Evolutionary conservation across 1,284 basidiomycete species (phyloP).

Genomic region (Irpex sp.): DNA sequence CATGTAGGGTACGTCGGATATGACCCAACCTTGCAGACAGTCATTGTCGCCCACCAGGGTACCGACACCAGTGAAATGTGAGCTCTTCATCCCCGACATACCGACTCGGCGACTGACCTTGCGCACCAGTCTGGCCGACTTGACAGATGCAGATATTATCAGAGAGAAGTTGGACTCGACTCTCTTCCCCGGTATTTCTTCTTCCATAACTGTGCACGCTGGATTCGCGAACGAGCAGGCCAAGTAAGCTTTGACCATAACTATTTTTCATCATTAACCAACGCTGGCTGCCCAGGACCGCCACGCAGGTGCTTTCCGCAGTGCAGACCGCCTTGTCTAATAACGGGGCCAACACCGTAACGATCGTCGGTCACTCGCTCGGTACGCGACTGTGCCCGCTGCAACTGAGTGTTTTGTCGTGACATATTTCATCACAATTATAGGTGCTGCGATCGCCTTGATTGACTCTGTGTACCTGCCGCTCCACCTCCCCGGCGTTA

Average conservation of each 20-base stretch:
- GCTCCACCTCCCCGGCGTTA: slow-evolving; percentile 32
- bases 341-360: slow-evolving; percentile 28
- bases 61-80: slow-evolving; percentile 47
- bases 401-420: not conserved
- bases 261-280: too few species aligned
- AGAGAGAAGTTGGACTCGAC: slow-evolving; percentile 35
- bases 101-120: not conserved
- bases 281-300: slow-evolving; percentile 24
- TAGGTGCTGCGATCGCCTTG: slow-evolving; percentile 40
- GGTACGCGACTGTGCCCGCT: slow-evolving; percentile 18
- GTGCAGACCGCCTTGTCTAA: slow-evolving; percentile 30
- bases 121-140: slow-evolving; percentile 36
- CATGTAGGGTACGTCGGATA: slow-evolving; percentile 42
- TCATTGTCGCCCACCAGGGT: slow-evolving; percentile 52
- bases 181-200: slow-evolving; percentile 56
- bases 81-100: slow-evolving; percentile 13
- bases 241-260: slow-evolving; percentile 29
- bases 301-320: slow-evolving; percentile 31
- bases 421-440: not conserved
- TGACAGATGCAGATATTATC: slow-evolving; percentile 53
- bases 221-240: slow-evolving; percentile 57
- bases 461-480: slow-evolving; percentile 40
- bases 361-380: slow-evolving; percentile 34
- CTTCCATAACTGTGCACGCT: slow-evolving; percentile 46
- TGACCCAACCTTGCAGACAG: slow-evolving; percentile 35